Evolutionary conservation across 345 rosid species (phyloP).

Genomic region (Noccaea caerulescens): DNA sequence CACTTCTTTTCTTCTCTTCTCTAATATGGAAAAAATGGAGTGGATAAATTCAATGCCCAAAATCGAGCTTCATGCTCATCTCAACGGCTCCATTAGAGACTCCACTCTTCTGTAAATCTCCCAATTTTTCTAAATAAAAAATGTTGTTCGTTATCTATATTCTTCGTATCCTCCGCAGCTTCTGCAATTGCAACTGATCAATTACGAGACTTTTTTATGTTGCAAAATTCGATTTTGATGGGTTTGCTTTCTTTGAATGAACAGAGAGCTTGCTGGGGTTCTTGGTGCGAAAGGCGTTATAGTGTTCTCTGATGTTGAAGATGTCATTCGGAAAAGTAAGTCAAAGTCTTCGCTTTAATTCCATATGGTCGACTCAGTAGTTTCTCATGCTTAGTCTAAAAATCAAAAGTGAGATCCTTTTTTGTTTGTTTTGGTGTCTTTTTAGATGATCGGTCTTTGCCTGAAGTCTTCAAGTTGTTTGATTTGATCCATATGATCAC

Average conservation of each 20-base stretch:
- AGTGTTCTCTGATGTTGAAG: slow-evolving; percentile 74
- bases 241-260: slow-evolving; percentile 1
- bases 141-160: background rate
- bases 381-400: slow-evolving; percentile 1
- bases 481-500: slow-evolving; percentile 84
- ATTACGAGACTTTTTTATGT: background rate
- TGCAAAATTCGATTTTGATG: background rate
- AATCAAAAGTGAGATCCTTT: background rate
- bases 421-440: background rate
- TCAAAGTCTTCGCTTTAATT: background rate
- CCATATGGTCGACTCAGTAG: background rate
- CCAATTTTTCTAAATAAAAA: background rate
- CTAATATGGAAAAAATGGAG: slow-evolving; percentile 50
- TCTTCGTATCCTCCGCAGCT: background rate
- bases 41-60: slow-evolving; percentile 76
- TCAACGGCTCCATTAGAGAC: slow-evolving; percentile 91
- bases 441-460: slow-evolving; percentile 70
- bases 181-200: slow-evolving; percentile 20
- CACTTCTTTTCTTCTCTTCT: slow-evolving; percentile 13
- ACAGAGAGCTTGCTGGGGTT: slow-evolving; percentile 86
- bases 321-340: slow-evolving; percentile 76
- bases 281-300: slow-evolving; percentile 73
- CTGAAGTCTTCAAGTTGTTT: slow-evolving; percentile 87
- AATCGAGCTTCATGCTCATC: slow-evolving; percentile 97
- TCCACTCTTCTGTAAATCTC: slow-evolving; percentile 75